Base-by-base conservation (phyloP, 225 moss, liverwort and hornwort genomes). In the Lunularia cruciata region DNA sequence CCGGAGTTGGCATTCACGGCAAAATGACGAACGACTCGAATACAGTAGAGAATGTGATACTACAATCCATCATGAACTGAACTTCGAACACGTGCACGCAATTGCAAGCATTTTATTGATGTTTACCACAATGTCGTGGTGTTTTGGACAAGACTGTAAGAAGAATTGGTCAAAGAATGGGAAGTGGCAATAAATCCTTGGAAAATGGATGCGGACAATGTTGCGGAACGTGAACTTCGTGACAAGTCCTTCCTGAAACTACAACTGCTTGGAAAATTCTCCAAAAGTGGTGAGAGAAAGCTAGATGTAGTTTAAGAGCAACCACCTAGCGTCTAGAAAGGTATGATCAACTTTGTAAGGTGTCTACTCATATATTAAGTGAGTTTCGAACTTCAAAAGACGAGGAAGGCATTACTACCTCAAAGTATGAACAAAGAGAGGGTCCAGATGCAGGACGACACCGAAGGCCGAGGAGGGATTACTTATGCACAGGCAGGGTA, bases 91-190 rank as follows among this genome's bases (percentile, higher is more conserved):
- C 19, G 25, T n/a, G 39, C 15, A 20, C n/a, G 27, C 9, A 32
- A 7, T 47, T 32, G 47, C 47, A 32, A 31, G 47, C 30, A 31
- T 46, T 49, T 48, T 60, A 60, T 67, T 74, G 7, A 27, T 59
- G 43, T 58, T 60, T 8, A 59, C 59, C 67, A 59, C 67, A 74
- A 60, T 40, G 49, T 51, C 39, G 67, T 74, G 59, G 74, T 32
- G 37, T 52, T 57, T 56, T 23, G 7, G 31, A 54, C 60, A 60
- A 39, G 38, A 62, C 38, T 63, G 63, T 69, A n/a, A 3, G 37
- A 38, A 28, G 45, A 58, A 57, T 58, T 33, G 6, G 15, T 36
- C 38, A 60, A 60, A 60, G 58, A 70, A 71, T 20, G n/a, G 11
- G 45, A 32, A 34, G 35, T 36, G 36, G 27, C n/a, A 20, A 23